These are phyloP conservation scores for Sphaerulina vaccinii DNA, from an alignment of 2,329 filamentous ascomycete species.

Conservation along the genomic window DNA sequence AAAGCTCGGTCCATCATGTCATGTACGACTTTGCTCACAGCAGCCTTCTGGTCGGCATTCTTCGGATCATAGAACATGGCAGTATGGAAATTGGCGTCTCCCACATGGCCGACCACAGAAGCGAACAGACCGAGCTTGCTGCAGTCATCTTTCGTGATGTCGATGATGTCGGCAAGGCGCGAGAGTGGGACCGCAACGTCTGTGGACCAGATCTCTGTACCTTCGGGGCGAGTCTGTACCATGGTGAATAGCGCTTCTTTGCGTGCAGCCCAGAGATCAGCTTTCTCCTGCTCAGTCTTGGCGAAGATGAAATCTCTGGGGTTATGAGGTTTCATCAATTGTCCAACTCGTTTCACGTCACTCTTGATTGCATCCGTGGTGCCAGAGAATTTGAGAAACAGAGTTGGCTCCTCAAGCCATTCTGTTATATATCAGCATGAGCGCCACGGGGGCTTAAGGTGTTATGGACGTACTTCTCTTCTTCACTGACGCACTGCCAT, in stretches of 20 bases:
- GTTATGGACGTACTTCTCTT: constrained; percentile 46
- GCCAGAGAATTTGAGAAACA: constrained; percentile 75
- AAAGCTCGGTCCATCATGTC: constrained; percentile 88
- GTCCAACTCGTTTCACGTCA: constrained; percentile 67
- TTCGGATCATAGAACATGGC: constrained; percentile 82
- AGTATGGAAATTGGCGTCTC: constrained; percentile 93
- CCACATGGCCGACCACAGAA: constrained; percentile 84
- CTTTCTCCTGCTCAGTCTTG: constrained; percentile 22
- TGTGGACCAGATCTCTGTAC: constrained; percentile 60
- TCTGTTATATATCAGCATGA: constrained; percentile 27
- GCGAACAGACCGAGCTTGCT: constrained; percentile 83
- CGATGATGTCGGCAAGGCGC: constrained; percentile 63
- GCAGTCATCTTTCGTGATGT: constrained; percentile 85
- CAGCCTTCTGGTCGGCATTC: constrained; percentile 67
- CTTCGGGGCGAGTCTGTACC: constrained; percentile 55
- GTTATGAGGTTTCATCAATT: constrained; percentile 56
- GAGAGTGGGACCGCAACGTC: constrained; percentile 63
- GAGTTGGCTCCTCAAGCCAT: constrained; percentile 73
- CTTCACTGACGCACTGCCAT: constrained; percentile 59
- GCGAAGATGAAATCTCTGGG: constrained; percentile 24
- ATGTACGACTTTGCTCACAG: constrained; percentile 75
- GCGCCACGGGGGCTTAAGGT: background rate
- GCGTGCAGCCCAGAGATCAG: constrained; percentile 56
- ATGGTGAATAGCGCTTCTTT: constrained; percentile 63
- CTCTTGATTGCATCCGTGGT: constrained; percentile 74